Conservation (phyloP, 1,284 basidiomycete genomes). For the Ustilago sp. region DNA sequence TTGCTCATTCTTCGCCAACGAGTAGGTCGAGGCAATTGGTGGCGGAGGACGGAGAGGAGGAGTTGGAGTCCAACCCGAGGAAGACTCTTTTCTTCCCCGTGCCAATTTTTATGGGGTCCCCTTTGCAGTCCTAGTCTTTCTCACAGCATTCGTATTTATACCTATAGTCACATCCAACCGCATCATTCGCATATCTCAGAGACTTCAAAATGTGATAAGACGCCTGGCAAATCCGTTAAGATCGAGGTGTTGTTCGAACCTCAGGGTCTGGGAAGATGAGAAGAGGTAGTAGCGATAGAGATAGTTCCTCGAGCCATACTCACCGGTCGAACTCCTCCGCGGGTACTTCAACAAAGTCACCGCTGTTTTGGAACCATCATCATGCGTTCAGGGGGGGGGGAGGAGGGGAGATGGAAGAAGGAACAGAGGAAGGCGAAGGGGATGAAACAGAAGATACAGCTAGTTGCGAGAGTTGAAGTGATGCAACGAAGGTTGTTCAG, state of each 20-base stretch:
- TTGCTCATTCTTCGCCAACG: slow-evolving; percentile 30
- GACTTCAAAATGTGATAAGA: neutral
- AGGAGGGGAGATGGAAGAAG: neutral
- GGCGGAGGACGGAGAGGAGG: slow-evolving; percentile 8
- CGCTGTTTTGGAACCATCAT: neutral
- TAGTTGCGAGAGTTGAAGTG: slow-evolving; percentile 1
- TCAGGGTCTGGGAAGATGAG: neutral
- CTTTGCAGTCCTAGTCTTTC: slow-evolving; percentile 15
- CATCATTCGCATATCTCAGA: neutral
- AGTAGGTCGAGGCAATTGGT: slow-evolving; percentile 11
- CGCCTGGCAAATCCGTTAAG: neutral
- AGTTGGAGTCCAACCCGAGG: slow-evolving; percentile 24
- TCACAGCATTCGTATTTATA: slow-evolving; percentile 20
- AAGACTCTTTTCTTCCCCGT: slow-evolving; percentile 40
- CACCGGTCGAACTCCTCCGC: neutral
- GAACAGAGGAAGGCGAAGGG: neutral
- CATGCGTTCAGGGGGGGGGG: neutral
- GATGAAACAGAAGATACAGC: slow-evolving; percentile 2
- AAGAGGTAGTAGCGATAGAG: slow-evolving; percentile 14
- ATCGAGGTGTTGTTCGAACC: neutral
- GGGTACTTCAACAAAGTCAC: neutral
- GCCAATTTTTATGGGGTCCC: slow-evolving; percentile 37
- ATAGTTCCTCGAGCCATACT: slow-evolving; percentile 21
- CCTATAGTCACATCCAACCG: neutral
- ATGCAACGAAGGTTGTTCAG: neutral